Evolutionary conservation across 2,329 filamentous ascomycete genomes (phyloP).

Genomic region (Volutella citrinella): DNA sequence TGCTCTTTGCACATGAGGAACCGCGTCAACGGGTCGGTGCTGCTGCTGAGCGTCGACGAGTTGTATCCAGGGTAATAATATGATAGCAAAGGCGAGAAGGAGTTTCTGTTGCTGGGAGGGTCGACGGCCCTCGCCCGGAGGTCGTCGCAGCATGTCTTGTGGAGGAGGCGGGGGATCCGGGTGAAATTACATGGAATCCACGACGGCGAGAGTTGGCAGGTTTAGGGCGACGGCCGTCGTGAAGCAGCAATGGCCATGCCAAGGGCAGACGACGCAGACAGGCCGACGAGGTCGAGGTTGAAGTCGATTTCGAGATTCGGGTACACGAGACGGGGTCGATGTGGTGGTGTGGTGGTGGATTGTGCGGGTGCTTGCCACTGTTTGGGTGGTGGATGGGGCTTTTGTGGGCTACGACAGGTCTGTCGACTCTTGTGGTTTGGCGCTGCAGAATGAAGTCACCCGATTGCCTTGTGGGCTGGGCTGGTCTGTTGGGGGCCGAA

Average conservation of each 20-base stretch:
- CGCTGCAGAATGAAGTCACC: slow-evolving; percentile 25
- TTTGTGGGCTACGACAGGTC: too few relatives aligned
- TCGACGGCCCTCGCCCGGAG: slow-evolving; percentile 55
- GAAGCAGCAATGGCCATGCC: slow-evolving; percentile 18
- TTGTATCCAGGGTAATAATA: slow-evolving; percentile 53
- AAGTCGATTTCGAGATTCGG: too few relatives aligned
- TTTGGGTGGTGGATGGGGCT: slow-evolving; percentile 2
- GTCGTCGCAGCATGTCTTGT: slow-evolving; percentile 59
- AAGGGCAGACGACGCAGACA: too few relatives aligned
- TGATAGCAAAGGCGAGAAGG: slow-evolving; percentile 54
- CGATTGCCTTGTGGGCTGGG: slow-evolving; percentile 9
- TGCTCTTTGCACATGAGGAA: slow-evolving; percentile 17
- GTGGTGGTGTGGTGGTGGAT: too few relatives aligned
- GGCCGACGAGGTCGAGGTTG: slow-evolving; percentile 1
- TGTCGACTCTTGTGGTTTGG: too few relatives aligned
- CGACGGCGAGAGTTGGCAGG: slow-evolving; percentile 4
- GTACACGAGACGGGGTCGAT: too few relatives aligned
- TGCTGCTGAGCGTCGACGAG: slow-evolving; percentile 65
- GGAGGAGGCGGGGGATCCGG: slow-evolving; percentile 9
- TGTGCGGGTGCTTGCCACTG: slow-evolving; percentile 3
- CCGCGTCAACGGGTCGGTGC: slow-evolving; percentile 37
- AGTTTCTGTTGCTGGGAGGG: slow-evolving; percentile 43
- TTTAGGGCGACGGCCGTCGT: slow-evolving; percentile 13
- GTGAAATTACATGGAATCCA: slow-evolving; percentile 25
- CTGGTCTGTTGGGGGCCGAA: slow-evolving; percentile 1